phyloP scores from a whole-genome alignment of 805 yeast genomes.

The Brettanomyces nanus region DNA sequence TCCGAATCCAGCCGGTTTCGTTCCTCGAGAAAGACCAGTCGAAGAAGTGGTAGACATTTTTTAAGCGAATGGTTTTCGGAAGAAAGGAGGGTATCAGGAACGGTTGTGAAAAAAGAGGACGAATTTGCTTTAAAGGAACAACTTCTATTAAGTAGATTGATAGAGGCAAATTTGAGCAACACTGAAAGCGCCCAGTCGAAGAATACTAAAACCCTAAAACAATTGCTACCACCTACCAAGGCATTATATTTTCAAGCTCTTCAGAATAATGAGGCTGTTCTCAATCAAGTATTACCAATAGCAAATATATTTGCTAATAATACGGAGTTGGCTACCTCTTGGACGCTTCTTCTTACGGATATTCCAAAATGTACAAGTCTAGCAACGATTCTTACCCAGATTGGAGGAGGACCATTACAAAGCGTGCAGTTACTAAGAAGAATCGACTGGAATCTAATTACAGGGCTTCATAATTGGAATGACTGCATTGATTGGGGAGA shows the following conservation, averaged over 20 bases:
- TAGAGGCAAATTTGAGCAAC: constrained; percentile 4
- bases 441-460: constrained; percentile 6
- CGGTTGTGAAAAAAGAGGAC: constrained; percentile 1
- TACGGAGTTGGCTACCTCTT: not conserved
- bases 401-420: constrained; percentile 54
- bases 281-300: not conserved
- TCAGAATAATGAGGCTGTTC: not conserved
- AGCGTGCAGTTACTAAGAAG: constrained; percentile 3
- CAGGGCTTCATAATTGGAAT: constrained; percentile 1
- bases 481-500: constrained; percentile 19
- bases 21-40: not conserved
- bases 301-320: too few species aligned
- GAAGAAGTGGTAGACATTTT: constrained; percentile 10
- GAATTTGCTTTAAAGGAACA: constrained; percentile 10
- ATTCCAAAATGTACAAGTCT: constrained; percentile 33
- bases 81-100: constrained; percentile 5
- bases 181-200: not conserved
- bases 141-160: constrained; percentile 1
- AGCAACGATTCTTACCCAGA: constrained; percentile 41
- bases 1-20: too few species aligned
- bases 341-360: constrained; percentile 16
- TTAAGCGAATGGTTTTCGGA: constrained; percentile 11
- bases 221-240: too few species aligned
- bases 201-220: constrained; percentile 3
- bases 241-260: not conserved